A percentile compares a stretch with the other conserved stretches of the same genome.
Evolutionary conservation across 148 eudicot genomes (phyloP).

Genomic region (Gaultheria prostrata): DNA sequence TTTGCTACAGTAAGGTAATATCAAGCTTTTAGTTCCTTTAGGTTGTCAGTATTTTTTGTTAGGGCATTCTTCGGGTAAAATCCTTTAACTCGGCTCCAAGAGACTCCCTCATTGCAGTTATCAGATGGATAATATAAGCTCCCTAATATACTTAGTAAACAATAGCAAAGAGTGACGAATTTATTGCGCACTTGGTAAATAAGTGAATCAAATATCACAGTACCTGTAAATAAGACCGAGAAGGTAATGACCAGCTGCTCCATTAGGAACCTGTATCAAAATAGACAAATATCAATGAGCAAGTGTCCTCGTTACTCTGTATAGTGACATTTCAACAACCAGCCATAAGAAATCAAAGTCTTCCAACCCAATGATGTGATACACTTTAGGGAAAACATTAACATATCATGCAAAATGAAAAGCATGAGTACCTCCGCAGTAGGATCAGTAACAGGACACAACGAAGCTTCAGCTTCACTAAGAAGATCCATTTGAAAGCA

Average conservation of each 20-base stretch:
- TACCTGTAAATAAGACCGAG: constrained; percentile 94
- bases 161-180: neutral
- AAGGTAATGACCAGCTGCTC: constrained; percentile 98
- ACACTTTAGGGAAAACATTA: neutral
- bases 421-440: constrained; percentile 59
- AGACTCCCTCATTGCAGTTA: neutral
- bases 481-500: constrained; percentile 97
- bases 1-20: neutral
- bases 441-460: constrained; percentile 72
- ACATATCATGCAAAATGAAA: neutral
- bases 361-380: neutral
- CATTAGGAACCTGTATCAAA: constrained; percentile 70
- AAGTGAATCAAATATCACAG: neutral
- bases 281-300: constrained; percentile 6
- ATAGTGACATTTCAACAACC: constrained; percentile 6
- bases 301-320: neutral
- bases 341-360: constrained; percentile 13
- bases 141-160: neutral
- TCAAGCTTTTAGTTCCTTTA: neutral
- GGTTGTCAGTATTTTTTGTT: neutral
- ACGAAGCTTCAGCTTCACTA: constrained; percentile 80
- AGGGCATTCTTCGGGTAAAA: neutral
- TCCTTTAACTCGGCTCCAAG: neutral
- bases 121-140: neutral
- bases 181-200: neutral